phyloP scores from a whole-genome alignment of 2,329 filamentous ascomycete genomes.

The Arthrocladium fulminans region DNA sequence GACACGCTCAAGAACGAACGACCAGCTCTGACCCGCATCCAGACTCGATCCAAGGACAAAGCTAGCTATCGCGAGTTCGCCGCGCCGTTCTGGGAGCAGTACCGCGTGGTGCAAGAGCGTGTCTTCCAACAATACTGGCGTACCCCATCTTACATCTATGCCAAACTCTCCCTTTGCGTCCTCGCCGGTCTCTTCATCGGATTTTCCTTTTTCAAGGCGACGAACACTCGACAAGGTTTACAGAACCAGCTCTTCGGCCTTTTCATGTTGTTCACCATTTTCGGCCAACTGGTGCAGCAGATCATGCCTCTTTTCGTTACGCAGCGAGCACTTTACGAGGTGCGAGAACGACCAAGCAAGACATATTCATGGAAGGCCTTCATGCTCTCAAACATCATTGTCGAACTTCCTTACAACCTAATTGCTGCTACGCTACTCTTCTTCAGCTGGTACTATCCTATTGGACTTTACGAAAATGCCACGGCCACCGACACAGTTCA shows the following conservation, averaged over 20 bases:
- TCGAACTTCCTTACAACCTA: slow-evolving; percentile 61
- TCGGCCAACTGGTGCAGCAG: slow-evolving; percentile 50
- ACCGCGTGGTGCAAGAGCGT: slow-evolving; percentile 58
- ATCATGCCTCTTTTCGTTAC: slow-evolving; percentile 53
- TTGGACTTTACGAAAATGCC: slow-evolving; percentile 40
- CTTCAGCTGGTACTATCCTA: slow-evolving; percentile 60
- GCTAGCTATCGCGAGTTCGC: slow-evolving; percentile 68
- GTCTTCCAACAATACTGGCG: slow-evolving; percentile 92
- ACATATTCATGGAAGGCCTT: slow-evolving; percentile 69
- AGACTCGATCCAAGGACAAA: slow-evolving; percentile 38
- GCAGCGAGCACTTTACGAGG: slow-evolving; percentile 52
- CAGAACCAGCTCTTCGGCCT: slow-evolving; percentile 88
- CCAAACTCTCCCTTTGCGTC: slow-evolving; percentile 62
- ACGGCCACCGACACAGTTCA: slow-evolving; percentile 31
- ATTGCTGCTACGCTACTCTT: slow-evolving; percentile 56
- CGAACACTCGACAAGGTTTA: slow-evolving; percentile 67
- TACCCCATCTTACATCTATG: slow-evolving; percentile 79
- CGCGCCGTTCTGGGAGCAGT: slow-evolving; percentile 60
- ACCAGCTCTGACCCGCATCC: slow-evolving; percentile 31
- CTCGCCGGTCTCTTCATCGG: slow-evolving; percentile 65
- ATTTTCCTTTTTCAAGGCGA: slow-evolving; percentile 69
- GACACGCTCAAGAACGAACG: slow-evolving; percentile 47
- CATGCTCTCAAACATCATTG: slow-evolving; percentile 60
- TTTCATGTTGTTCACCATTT: slow-evolving; percentile 77
- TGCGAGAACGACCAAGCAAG: slow-evolving; percentile 55